Conservation (phyloP, 164 flowering plant genomes). For the Houttuynia cordata region DNA sequence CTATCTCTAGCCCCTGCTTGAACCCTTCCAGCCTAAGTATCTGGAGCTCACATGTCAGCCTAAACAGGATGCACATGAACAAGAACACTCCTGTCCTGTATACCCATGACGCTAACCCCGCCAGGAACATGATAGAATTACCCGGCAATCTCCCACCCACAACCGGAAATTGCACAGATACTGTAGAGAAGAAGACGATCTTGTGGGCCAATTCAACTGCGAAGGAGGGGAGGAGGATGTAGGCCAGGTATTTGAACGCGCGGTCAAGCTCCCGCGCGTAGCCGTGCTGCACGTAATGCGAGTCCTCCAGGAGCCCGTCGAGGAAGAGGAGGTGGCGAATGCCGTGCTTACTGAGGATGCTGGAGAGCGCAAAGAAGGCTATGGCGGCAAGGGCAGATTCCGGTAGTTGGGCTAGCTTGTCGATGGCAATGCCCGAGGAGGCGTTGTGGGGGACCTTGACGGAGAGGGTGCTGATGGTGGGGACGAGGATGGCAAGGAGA, state of each 20-base stretch:
- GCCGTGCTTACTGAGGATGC: conserved; percentile 36
- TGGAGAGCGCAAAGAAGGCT: conserved; percentile 35
- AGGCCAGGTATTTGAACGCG: conserved; percentile 29
- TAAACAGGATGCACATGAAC: conserved; percentile 55
- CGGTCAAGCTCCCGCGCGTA: conserved; percentile 45
- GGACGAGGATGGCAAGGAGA: conserved; percentile 28
- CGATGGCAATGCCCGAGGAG: conserved; percentile 16
- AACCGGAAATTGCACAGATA: conserved; percentile 19
- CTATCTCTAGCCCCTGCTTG: conserved; percentile 38
- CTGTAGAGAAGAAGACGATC: conserved; percentile 35
- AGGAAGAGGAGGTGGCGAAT: conserved; percentile 60
- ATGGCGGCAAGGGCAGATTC: conserved; percentile 41
- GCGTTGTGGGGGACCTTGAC: conserved; percentile 14
- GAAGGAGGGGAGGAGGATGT: conserved; percentile 46
- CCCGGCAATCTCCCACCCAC: conserved; percentile 9
- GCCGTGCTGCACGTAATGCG: conserved; percentile 30
- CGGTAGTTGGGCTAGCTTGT: conserved; percentile 47
- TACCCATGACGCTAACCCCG: conserved; percentile 52
- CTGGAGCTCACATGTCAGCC: conserved; percentile 70
- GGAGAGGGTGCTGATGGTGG: conserved; percentile 17
- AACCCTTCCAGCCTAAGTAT: conserved; percentile 59
- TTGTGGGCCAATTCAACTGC: conserved; percentile 42
- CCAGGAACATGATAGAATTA: conserved; percentile 29
- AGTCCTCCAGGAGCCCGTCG: conserved; percentile 36
- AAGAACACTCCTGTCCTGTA: conserved; percentile 60